Percentiles rank a stretch among this genome's conserved stretches.
phyloP scores from a whole-genome alignment of 2,329 filamentous ascomycete species.

The Phialophora macrospora region DNA sequence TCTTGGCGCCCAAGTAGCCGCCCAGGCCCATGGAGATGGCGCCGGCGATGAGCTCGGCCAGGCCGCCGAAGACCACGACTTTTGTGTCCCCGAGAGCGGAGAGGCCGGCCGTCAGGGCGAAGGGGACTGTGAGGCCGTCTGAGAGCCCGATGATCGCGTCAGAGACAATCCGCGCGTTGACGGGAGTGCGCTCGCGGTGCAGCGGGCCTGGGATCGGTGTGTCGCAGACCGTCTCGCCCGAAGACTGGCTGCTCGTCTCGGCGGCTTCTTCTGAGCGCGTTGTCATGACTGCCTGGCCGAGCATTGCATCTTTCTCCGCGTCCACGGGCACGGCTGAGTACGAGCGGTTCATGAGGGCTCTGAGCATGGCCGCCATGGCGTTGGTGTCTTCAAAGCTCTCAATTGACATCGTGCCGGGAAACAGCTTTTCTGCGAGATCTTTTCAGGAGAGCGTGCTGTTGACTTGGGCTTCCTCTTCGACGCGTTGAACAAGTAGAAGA shows the following conservation, averaged over 20 bases:
- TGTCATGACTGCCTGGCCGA: conserved; percentile 1
- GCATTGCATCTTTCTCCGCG: conserved; percentile 24
- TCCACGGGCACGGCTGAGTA: conserved; percentile 23
- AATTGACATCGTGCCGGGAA: conserved; percentile 26
- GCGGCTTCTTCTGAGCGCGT: conserved; percentile 15
- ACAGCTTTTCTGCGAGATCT: background rate
- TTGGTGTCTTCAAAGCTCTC: conserved; percentile 33
- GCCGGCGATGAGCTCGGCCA: conserved; percentile 76
- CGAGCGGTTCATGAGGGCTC: conserved; percentile 17
- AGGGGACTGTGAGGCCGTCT: conserved; percentile 79
- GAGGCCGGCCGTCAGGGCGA: conserved; percentile 76
- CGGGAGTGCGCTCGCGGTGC: conserved; percentile 12
- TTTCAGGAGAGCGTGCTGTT: background rate
- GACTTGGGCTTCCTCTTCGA: background rate
- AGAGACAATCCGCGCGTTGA: conserved; percentile 34
- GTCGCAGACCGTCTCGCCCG: conserved; percentile 25
- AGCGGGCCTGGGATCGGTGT: background rate
- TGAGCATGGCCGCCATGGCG: conserved; percentile 32
- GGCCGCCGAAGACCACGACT: conserved; percentile 72
- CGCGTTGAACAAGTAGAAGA: background rate
- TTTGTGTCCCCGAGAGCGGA: conserved; percentile 63
- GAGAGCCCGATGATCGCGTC: conserved; percentile 77
- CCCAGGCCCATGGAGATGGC: conserved; percentile 79
- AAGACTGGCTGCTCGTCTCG: conserved; percentile 30
- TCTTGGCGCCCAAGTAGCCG: conserved; percentile 68